Conservation (phyloP, 2,329 filamentous ascomycete species). For the Diaporthe sp. region DNA sequence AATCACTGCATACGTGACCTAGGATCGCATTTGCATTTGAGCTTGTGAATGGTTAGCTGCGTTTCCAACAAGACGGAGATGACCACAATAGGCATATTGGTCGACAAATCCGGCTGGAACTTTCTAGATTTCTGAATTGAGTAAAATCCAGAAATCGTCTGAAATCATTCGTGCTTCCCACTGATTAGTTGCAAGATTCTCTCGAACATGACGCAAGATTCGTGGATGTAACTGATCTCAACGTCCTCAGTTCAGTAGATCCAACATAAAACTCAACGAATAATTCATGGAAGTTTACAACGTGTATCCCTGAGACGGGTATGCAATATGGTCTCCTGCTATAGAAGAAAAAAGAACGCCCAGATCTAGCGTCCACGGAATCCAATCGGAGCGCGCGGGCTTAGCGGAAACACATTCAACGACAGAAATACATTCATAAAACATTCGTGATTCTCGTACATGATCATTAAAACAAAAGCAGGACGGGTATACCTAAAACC, state of each 20-base stretch:
- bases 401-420: not conserved
- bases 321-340: not conserved
- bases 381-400: too few species aligned
- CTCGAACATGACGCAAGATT: not conserved
- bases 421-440: not conserved
- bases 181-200: not conserved
- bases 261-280: not conserved
- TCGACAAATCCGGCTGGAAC: not conserved
- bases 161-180: too few species aligned
- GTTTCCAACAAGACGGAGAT: not conserved
- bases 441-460: constrained; percentile 7
- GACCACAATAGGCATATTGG: not conserved
- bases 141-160: too few species aligned
- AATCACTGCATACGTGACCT: constrained; percentile 4
- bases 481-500: not conserved
- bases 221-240: not conserved
- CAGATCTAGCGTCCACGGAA: too few species aligned
- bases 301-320: not conserved
- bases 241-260: not conserved
- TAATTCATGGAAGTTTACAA: not conserved
- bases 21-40: not conserved
- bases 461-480: not conserved
- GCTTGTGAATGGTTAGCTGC: not conserved
- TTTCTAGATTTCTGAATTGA: not conserved
- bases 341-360: too few species aligned